Base-by-base conservation (phyloP, 2,329 filamentous ascomycete species). In the Exserohilum rostratum region DNA sequence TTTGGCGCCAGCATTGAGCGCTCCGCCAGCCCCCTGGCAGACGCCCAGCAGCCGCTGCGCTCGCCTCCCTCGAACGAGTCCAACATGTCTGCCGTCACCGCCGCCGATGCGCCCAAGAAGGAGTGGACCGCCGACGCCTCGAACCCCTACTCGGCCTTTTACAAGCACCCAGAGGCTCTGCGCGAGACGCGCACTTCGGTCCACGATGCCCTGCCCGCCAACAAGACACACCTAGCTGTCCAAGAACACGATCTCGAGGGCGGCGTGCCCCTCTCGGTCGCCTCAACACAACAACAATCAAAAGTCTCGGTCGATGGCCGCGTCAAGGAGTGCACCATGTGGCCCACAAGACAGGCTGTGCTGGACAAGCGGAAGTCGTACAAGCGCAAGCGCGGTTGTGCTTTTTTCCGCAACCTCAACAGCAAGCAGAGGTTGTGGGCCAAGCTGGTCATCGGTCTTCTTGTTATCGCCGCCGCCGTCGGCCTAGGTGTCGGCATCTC, bases 281-380 rank as follows among this genome's bases (percentile, higher is more conserved):
- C 73, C 57, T 77, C 74, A 64, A 79, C 63, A 65, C 68, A 74
- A 62, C 69, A 68, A 62, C 69, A 66, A 27, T 71, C 70, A 56
- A 78, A 77, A 59, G 57, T 72, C 50, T 73, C 69, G 22, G 71
- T 80, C 57, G 77, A 79, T 57, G 75, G 71, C 48, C 66, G 73
- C 48, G 62, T 67, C 61, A 79, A 80, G 66, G 80, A 82, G 56
- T 81, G 79, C 75, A 78, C 75, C 60, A 81, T 82, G 78, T 82
- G 80, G 80, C 80, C 80, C 6, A 78, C 78, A 37, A 76, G 76
- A 60, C 75, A 79, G 66, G 78, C 79, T 29, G 74, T 82, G 52
- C 70, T 77, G 62, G 74, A 78, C 61, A 76, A 75, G 65, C 72
- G 74, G 52, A 73, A 72, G 65, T 62, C 60, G 35, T 71, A 73